Percentiles rank a stretch among this genome's conserved stretches.
Evolutionary conservation across 306 rosid genomes (phyloP).

Genomic region (Pueraria montana): DNA sequence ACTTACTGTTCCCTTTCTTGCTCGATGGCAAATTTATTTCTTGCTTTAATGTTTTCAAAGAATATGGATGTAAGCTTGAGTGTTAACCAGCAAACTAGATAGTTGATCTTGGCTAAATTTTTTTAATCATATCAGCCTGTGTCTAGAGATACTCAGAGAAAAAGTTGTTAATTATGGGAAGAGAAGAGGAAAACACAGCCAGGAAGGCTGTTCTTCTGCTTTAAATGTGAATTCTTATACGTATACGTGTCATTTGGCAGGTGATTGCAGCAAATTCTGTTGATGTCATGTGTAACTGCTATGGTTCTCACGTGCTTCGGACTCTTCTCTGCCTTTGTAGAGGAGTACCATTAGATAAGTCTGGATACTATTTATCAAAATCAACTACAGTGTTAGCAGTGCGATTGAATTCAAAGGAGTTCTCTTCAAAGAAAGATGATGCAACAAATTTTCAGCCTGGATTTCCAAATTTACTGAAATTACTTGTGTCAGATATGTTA

Average conservation of each 20-base stretch:
- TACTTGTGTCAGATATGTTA: conserved; percentile 71
- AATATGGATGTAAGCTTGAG: no score
- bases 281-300: conserved; percentile 81
- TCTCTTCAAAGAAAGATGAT: conserved; percentile 53
- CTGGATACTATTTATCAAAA: conserved; percentile 63
- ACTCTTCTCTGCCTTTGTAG: conserved; percentile 85
- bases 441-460: conserved; percentile 52
- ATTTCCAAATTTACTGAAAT: conserved; percentile 76
- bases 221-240: conserved; percentile 8
- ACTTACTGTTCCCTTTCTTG: background rate
- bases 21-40: background rate
- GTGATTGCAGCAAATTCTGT: conserved; percentile 68
- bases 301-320: conserved; percentile 93
- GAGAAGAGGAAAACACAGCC: background rate
- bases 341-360: conserved; percentile 71
- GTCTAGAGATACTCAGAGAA: conserved; percentile 8
- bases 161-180: conserved; percentile 5
- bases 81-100: no score
- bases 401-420: conserved; percentile 69
- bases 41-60: conserved; percentile 26
- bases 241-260: conserved; percentile 55
- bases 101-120: no score
- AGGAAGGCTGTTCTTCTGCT: conserved; percentile 10
- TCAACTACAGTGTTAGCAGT: conserved; percentile 68
- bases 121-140: background rate